Evolutionary conservation across 371 early-diverging fungal genomes (phyloP).

Genomic region (Haplosporangium sp.): DNA sequence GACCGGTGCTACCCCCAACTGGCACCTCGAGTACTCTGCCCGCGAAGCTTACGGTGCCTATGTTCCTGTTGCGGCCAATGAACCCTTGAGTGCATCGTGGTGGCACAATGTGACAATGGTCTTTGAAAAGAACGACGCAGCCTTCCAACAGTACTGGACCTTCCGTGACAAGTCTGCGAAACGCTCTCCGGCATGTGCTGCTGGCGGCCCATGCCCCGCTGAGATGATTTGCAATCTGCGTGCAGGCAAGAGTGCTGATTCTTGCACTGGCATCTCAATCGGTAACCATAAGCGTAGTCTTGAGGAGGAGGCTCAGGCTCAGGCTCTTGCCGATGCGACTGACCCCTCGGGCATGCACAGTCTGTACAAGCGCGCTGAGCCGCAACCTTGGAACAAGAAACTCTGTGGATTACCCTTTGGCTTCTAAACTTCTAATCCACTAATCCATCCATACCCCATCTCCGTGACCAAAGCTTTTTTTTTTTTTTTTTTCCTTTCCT

Average conservation of each 20-base stretch:
- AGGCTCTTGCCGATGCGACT: not conserved
- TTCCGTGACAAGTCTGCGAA: slow-evolving; percentile 59
- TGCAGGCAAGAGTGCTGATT: slow-evolving; percentile 61
- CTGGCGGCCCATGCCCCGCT: slow-evolving; percentile 58
- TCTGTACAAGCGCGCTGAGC: slow-evolving; percentile 25
- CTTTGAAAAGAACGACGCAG: slow-evolving; percentile 57
- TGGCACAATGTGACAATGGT: slow-evolving; percentile 68
- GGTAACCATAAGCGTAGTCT: slow-evolving; percentile 1
- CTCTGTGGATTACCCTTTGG: slow-evolving; percentile 20
- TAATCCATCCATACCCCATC: not conserved
- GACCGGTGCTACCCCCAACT: slow-evolving; percentile 55
- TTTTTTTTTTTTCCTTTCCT: slow-evolving; percentile 5
- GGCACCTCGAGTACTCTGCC: slow-evolving; percentile 72
- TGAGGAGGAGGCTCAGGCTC: slow-evolving; percentile 1
- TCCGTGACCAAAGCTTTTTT: not conserved
- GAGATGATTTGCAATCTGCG: slow-evolving; percentile 63
- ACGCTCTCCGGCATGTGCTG: slow-evolving; percentile 32
- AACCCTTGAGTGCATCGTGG: slow-evolving; percentile 65
- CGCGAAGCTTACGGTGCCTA: slow-evolving; percentile 56
- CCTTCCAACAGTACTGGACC: slow-evolving; percentile 61
- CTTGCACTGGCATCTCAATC: slow-evolving; percentile 21
- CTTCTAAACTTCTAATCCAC: no score
- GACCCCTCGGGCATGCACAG: slow-evolving; percentile 8
- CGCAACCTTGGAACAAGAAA: slow-evolving; percentile 34
- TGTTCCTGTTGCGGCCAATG: slow-evolving; percentile 32